These are phyloP conservation scores for Sicyos edulis DNA, from an alignment of 306 rosid species.

Conservation along the genomic window DNA sequence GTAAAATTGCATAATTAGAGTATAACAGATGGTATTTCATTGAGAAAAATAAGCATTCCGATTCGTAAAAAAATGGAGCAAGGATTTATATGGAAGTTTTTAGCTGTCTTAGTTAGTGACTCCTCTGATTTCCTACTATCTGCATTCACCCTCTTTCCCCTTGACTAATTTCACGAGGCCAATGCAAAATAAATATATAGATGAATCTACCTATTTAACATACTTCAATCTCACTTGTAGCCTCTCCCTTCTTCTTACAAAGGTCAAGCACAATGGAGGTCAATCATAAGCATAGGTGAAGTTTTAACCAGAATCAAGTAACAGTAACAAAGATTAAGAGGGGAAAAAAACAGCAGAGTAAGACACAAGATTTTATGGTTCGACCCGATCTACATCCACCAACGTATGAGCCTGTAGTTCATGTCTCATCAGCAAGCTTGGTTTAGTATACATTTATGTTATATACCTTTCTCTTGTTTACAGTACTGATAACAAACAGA, in stretches of 20 bases:
- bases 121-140: neutral
- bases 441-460: neutral
- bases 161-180: neutral
- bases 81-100: neutral
- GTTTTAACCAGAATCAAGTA: neutral
- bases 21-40: neutral
- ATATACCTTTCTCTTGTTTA: neutral
- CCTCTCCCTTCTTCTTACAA: neutral
- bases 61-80: neutral
- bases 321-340: neutral
- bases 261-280: constrained; percentile 1
- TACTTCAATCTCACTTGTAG: neutral
- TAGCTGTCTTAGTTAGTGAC: neutral
- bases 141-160: neutral
- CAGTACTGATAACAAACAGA: neutral
- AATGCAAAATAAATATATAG: neutral
- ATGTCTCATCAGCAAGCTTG: neutral
- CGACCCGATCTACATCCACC: neutral
- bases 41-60: neutral
- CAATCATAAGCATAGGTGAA: neutral
- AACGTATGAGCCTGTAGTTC: neutral
- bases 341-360: neutral
- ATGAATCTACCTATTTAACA: neutral
- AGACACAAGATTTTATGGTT: neutral
- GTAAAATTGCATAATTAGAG: constrained; percentile 2